Evolutionary conservation across 2,329 filamentous ascomycete species (phyloP).

Genomic region (Fusarium sp.): DNA sequence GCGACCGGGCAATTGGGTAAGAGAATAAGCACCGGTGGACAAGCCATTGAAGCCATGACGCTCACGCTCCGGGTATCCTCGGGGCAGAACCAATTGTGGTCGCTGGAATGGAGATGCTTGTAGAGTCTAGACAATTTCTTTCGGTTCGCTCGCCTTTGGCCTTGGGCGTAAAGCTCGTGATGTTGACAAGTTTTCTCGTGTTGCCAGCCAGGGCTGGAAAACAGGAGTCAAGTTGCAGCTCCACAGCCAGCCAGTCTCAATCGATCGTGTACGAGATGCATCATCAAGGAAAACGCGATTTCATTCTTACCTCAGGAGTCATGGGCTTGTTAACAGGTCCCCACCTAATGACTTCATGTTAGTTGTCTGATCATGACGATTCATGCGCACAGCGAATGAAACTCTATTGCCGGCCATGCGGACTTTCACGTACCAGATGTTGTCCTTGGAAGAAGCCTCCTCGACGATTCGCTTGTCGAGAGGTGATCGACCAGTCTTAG

Average conservation of each 20-base stretch:
- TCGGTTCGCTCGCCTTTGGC: constrained; percentile 9
- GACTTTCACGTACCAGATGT: constrained; percentile 77
- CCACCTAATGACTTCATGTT: constrained; percentile 69
- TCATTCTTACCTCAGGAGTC: constrained; percentile 82
- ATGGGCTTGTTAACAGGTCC: constrained; percentile 99
- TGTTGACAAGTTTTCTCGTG: constrained; percentile 27
- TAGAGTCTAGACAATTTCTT: constrained; percentile 23
- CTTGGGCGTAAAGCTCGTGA: constrained; percentile 35
- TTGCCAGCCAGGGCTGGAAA: constrained; percentile 7
- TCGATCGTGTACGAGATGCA: constrained; percentile 7
- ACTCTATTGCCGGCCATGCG: constrained; percentile 27
- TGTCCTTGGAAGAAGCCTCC: constrained; percentile 87
- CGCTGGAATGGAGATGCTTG: constrained; percentile 42
- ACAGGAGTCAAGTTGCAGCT: constrained; percentile 21
- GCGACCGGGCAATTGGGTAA: constrained; percentile 48
- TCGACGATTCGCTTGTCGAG: constrained; percentile 98
- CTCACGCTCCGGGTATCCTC: constrained; percentile 47
- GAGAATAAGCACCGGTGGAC: constrained; percentile 49
- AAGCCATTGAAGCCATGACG: constrained; percentile 45
- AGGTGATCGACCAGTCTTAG: constrained; percentile 97
- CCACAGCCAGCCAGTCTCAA: constrained; percentile 15
- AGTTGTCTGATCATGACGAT: constrained; percentile 46
- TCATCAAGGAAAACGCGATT: constrained; percentile 20
- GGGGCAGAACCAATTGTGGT: constrained; percentile 44
- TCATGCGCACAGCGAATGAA: constrained; percentile 24